Conservation (phyloP, 495 filamentous ascomycete genomes). For the Coniosporium apollinis region DNA sequence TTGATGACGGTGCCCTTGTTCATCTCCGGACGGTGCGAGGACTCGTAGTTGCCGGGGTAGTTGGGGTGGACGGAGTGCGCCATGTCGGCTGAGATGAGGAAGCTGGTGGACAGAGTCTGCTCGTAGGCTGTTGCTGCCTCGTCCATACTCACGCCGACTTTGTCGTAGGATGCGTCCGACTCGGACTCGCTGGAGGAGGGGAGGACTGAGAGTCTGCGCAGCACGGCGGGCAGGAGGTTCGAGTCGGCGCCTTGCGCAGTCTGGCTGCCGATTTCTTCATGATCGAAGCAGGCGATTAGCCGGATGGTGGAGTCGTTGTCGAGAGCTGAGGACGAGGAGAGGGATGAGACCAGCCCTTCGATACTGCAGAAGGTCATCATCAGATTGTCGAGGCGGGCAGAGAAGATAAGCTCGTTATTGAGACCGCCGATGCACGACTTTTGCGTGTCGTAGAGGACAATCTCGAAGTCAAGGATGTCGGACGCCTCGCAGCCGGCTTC, state of each 20-base stretch:
- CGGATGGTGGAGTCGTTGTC: constrained; percentile 68
- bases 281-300: constrained; percentile 83
- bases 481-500: constrained; percentile 49
- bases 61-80: constrained; percentile 91
- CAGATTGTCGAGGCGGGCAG: constrained; percentile 81
- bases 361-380: constrained; percentile 86
- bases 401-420: constrained; percentile 88
- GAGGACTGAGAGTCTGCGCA: constrained; percentile 72
- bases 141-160: constrained; percentile 24
- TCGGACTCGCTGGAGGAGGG: constrained; percentile 27
- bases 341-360: constrained; percentile 62
- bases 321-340: constrained; percentile 42
- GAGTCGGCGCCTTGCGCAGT: constrained; percentile 90
- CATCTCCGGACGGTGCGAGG: constrained; percentile 78
- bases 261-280: constrained; percentile 88
- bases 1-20: constrained; percentile 96
- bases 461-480: constrained; percentile 83
- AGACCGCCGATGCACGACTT: constrained; percentile 76
- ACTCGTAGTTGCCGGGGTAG: constrained; percentile 80
- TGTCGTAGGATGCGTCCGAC: constrained; percentile 35
- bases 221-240: constrained; percentile 74
- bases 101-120: constrained; percentile 79
- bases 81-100: constrained; percentile 95
- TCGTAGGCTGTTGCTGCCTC: constrained; percentile 70
- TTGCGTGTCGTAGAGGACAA: constrained; percentile 91